These are phyloP conservation scores for Orychophragmus violaceus DNA, from an alignment of 345 rosid genomes.

Conservation along the genomic window DNA sequence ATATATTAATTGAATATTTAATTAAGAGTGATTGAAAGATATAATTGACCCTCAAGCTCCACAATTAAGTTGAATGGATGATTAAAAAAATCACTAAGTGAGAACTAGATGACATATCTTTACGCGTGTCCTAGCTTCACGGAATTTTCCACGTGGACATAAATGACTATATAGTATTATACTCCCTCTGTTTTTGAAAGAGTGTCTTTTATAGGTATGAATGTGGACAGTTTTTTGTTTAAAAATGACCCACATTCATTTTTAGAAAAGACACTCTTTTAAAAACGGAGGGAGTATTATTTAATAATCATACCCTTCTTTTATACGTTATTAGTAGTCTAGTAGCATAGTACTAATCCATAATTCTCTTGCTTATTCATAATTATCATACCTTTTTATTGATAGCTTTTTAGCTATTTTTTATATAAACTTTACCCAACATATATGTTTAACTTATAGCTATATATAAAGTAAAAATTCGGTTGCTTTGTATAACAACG, in stretches of 20 bases:
- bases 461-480: not conserved
- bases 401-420: not conserved
- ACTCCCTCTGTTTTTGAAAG: too few relatives aligned
- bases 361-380: not conserved
- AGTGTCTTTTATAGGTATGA: too few relatives aligned
- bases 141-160: constrained; percentile 18
- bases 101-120: not conserved
- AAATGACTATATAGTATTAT: not conserved
- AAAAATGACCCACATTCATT: too few relatives aligned
- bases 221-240: too few relatives aligned
- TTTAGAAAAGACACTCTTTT: too few relatives aligned
- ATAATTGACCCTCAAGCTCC: not conserved
- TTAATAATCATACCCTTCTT: not conserved
- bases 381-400: not conserved
- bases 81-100: not conserved
- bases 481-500: not conserved
- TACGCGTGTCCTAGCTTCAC: constrained; percentile 13
- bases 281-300: too few relatives aligned
- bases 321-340: not conserved
- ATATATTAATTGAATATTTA: too few relatives aligned
- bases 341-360: not conserved
- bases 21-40: not conserved
- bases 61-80: not conserved
- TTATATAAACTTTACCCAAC: not conserved
- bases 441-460: not conserved